These are phyloP conservation scores for Alternaria ventricosa DNA, from an alignment of 2,329 filamentous ascomycete species.

Conservation along the genomic window DNA sequence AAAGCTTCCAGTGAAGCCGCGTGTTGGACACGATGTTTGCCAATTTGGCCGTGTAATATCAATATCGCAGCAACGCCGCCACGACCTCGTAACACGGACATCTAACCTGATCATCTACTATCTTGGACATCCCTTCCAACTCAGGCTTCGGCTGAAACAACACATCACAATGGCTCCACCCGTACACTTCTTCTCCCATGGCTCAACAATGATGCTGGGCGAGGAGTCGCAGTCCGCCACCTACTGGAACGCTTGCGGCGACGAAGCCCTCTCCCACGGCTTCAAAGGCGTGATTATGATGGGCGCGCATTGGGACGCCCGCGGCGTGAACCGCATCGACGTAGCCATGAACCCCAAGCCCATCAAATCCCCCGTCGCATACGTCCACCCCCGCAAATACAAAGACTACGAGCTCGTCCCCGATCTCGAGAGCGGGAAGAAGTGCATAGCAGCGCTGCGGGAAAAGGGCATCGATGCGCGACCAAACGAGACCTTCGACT, in stretches of 20 bases:
- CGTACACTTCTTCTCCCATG: conserved; percentile 73
- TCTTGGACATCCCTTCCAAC: background rate
- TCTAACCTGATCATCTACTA: background rate
- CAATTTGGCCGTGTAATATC: background rate
- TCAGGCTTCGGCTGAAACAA: background rate
- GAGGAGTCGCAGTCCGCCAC: conserved; percentile 66
- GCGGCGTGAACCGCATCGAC: conserved; percentile 62
- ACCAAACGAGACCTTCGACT: conserved; percentile 66
- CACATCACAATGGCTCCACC: conserved; percentile 52
- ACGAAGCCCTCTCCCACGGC: conserved; percentile 64
- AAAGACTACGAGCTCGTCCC: conserved; percentile 66
- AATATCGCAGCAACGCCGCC: background rate
- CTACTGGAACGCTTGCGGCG: conserved; percentile 71
- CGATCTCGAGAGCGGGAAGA: conserved; percentile 61
- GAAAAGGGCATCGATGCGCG: conserved; percentile 61
- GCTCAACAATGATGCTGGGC: conserved; percentile 75
- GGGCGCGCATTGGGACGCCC: conserved; percentile 72
- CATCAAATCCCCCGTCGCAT: conserved; percentile 68
- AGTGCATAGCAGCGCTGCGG: conserved; percentile 59
- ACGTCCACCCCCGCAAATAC: conserved; percentile 71
- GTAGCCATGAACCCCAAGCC: conserved; percentile 67
- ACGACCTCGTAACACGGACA: background rate
- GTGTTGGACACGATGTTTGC: background rate
- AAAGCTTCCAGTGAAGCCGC: background rate
- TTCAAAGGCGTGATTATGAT: conserved; percentile 71